phyloP scores from a whole-genome alignment of 495 filamentous ascomycete genomes.

The Acidomyces sp. region DNA sequence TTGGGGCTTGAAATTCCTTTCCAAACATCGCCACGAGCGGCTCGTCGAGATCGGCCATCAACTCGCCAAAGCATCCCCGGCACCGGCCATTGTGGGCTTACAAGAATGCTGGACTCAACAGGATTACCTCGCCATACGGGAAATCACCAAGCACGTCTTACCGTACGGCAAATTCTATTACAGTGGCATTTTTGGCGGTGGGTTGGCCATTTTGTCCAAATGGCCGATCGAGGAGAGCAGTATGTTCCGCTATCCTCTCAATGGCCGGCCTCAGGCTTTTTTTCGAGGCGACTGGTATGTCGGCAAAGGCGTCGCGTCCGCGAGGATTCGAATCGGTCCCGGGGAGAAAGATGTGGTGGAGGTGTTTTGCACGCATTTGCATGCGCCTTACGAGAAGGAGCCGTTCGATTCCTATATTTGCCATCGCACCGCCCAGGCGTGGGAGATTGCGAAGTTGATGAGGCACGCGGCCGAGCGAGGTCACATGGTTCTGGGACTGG shows the following conservation, averaged over 20 bases:
- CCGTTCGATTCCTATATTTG: constrained; percentile 74
- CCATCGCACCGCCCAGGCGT: constrained; percentile 88
- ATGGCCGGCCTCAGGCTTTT: constrained; percentile 86
- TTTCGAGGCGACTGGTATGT: constrained; percentile 91
- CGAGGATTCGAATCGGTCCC: constrained; percentile 61
- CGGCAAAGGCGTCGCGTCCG: constrained; percentile 85
- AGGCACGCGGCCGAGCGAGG: constrained; percentile 73
- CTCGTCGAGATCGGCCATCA: constrained; percentile 62
- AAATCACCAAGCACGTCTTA: constrained; percentile 60
- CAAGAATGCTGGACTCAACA: constrained; percentile 94
- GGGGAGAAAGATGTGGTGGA: constrained; percentile 57
- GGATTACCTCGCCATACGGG: constrained; percentile 73
- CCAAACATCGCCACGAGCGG: constrained; percentile 65
- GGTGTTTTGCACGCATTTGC: constrained; percentile 90
- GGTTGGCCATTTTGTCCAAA: constrained; percentile 80
- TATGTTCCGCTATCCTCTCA: constrained; percentile 80
- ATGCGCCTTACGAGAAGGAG: constrained; percentile 76
- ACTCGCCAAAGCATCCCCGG: constrained; percentile 38
- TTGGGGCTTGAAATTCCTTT: constrained; percentile 88
- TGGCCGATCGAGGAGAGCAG: constrained; percentile 92
- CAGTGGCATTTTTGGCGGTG: constrained; percentile 77
- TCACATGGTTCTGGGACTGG: constrained; percentile 69
- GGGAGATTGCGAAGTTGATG: constrained; percentile 89
- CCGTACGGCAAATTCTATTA: constrained; percentile 92
- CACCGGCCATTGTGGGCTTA: constrained; percentile 76